Percentiles rank a stretch among this genome's conserved stretches.
Evolutionary conservation across 2,329 filamentous ascomycete species (phyloP).

Genomic region (Exophiala lecanii-corni): DNA sequence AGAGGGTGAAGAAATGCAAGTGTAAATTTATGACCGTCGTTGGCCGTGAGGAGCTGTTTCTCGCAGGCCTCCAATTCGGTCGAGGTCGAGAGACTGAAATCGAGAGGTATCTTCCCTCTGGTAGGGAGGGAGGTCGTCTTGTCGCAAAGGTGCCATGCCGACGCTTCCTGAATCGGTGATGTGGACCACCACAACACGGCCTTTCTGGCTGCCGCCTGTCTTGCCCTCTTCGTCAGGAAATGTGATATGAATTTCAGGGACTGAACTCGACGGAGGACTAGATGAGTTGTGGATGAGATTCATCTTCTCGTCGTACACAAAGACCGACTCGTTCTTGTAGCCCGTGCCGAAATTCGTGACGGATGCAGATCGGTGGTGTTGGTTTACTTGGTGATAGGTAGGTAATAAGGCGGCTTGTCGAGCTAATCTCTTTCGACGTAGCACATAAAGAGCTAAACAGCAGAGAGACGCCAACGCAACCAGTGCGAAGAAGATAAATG

Average conservation of each 20-base stretch:
- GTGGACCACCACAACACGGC: conserved; percentile 83
- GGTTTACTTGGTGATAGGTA: conserved; percentile 56
- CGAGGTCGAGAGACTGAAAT: conserved; percentile 92
- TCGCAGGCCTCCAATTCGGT: conserved; percentile 87
- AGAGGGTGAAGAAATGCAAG: too few relatives aligned
- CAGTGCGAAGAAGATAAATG: conserved; percentile 75
- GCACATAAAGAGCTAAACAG: conserved; percentile 62
- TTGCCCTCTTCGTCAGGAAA: conserved; percentile 91
- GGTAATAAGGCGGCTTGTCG: conserved; percentile 57
- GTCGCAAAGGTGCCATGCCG: conserved; percentile 77
- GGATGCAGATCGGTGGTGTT: conserved; percentile 54
- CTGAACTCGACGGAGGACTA: conserved; percentile 72
- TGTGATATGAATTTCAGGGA: conserved; percentile 96
- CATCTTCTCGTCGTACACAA: conserved; percentile 75
- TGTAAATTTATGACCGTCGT: conserved; percentile 16
- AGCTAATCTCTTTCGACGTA: conserved; percentile 63
- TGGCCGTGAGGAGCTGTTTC: conserved; percentile 61
- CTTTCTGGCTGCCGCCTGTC: conserved; percentile 60
- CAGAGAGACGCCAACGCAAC: conserved; percentile 67
- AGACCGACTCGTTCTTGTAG: conserved; percentile 62
- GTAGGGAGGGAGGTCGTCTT: conserved; percentile 76
- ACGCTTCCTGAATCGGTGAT: conserved; percentile 82
- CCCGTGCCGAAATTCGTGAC: conserved; percentile 46
- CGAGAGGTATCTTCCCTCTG: conserved; percentile 72
- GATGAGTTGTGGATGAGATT: conserved; percentile 71